Evolutionary conservation across 1,284 basidiomycete genomes (phyloP).

Genomic region (Singerocomus inundabilis): DNA sequence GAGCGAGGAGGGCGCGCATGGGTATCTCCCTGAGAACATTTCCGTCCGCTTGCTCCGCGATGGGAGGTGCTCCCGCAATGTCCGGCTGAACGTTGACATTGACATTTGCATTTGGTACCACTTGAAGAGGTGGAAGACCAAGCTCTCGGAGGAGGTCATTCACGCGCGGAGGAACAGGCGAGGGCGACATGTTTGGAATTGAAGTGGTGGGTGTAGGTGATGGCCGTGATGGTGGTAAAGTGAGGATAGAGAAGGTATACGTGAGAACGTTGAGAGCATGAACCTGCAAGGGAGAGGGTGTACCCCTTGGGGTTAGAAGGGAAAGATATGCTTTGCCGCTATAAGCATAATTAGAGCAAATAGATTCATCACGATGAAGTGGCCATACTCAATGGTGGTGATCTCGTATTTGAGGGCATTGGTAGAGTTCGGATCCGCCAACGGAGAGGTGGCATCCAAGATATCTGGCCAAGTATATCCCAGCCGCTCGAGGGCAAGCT

Average conservation of each 20-base stretch:
- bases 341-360: slow-evolving; percentile 9
- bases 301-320: slow-evolving; percentile 46
- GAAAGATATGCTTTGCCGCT: slow-evolving; percentile 64
- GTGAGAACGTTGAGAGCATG: slow-evolving; percentile 72
- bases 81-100: slow-evolving; percentile 23
- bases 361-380: background rate
- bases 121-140: slow-evolving; percentile 52
- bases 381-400: slow-evolving; percentile 50
- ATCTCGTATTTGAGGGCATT: slow-evolving; percentile 62
- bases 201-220: slow-evolving; percentile 22
- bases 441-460: slow-evolving; percentile 48
- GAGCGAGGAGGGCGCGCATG: slow-evolving; percentile 53
- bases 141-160: slow-evolving; percentile 62
- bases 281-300: slow-evolving; percentile 58
- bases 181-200: slow-evolving; percentile 4
- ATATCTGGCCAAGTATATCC: slow-evolving; percentile 65
- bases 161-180: slow-evolving; percentile 39
- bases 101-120: slow-evolving; percentile 32
- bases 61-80: slow-evolving; percentile 13
- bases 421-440: slow-evolving; percentile 24
- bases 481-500: slow-evolving; percentile 35
- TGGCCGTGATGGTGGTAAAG: slow-evolving; percentile 35
- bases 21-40: slow-evolving; percentile 39
- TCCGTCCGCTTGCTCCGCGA: slow-evolving; percentile 24
- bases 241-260: slow-evolving; percentile 62